These are phyloP conservation scores for Anthostomella pinea DNA, from an alignment of 2,329 filamentous ascomycete genomes.

Conservation along the genomic window DNA sequence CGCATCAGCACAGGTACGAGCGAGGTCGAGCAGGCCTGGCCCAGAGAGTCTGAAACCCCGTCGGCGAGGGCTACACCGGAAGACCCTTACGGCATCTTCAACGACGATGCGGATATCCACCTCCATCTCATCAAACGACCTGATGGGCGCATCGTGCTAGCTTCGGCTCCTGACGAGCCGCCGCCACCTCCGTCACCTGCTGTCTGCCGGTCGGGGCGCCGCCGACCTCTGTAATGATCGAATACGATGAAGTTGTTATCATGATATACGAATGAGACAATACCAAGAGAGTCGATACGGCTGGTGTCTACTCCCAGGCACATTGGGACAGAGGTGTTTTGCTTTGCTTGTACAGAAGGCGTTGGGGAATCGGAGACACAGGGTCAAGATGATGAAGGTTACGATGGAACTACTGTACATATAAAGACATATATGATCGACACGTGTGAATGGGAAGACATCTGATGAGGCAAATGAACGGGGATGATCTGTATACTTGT, in stretches of 20 bases:
- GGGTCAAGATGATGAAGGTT: too few species aligned
- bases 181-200: not conserved
- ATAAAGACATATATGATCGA: too few species aligned
- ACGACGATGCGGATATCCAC: not conserved
- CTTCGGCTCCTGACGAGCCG: not conserved
- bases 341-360: too few species aligned
- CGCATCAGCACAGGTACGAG: slow-evolving; percentile 1
- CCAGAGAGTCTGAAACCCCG: too few species aligned
- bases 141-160: slow-evolving; percentile 6
- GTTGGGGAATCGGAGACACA: too few species aligned
- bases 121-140: slow-evolving; percentile 5
- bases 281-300: not conserved
- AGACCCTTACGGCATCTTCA: not conserved
- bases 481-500: not conserved
- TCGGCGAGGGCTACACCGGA: not conserved
- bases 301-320: too few species aligned
- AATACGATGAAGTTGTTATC: not conserved
- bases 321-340: not conserved
- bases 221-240: slow-evolving; percentile 2
- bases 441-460: not conserved
- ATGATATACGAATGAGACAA: too few species aligned
- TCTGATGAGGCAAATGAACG: slow-evolving; percentile 1
- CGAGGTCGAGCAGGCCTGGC: too few species aligned
- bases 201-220: too few species aligned
- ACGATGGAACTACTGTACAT: too few species aligned